phyloP scores from a whole-genome alignment of 495 filamentous ascomycete species.

The Hypoxylon perforatum region DNA sequence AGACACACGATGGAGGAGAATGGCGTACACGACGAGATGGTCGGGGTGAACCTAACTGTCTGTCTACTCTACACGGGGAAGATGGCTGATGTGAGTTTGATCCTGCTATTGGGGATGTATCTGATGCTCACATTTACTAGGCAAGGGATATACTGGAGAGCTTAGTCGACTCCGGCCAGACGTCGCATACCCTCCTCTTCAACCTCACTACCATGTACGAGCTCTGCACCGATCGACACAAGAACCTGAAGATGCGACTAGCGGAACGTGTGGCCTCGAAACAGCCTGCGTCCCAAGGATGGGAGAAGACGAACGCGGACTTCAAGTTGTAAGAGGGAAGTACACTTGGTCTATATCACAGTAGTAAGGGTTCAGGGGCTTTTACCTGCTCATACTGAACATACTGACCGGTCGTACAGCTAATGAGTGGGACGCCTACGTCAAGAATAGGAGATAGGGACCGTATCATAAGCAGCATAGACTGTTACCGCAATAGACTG shows the following conservation, averaged over 20 bases:
- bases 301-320: conserved; percentile 77
- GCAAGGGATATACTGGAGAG: conserved; percentile 71
- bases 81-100: conserved; percentile 71
- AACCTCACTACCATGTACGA: conserved; percentile 94
- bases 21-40: conserved; percentile 62
- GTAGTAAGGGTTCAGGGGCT: neutral
- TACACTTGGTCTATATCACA: conserved; percentile 7
- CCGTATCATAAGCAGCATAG: too few relatives aligned
- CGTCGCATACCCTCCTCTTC: conserved; percentile 82
- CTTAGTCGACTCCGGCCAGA: conserved; percentile 67
- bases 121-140: conserved; percentile 49
- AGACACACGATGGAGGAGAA: conserved; percentile 50
- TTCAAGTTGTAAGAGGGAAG: conserved; percentile 74
- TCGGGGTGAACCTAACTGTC: conserved; percentile 83
- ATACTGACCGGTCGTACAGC: neutral
- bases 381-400: neutral
- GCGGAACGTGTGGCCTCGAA: conserved; percentile 74
- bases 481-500: too few relatives aligned
- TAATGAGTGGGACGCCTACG: neutral
- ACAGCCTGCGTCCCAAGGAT: conserved; percentile 49
- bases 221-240: conserved; percentile 82
- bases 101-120: neutral
- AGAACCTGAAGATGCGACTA: conserved; percentile 72
- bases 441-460: too few relatives aligned
- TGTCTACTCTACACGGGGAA: conserved; percentile 82